Evolutionary conservation across 768 basidiomycete species (phyloP).

Genomic region (Suillus subalutaceus): DNA sequence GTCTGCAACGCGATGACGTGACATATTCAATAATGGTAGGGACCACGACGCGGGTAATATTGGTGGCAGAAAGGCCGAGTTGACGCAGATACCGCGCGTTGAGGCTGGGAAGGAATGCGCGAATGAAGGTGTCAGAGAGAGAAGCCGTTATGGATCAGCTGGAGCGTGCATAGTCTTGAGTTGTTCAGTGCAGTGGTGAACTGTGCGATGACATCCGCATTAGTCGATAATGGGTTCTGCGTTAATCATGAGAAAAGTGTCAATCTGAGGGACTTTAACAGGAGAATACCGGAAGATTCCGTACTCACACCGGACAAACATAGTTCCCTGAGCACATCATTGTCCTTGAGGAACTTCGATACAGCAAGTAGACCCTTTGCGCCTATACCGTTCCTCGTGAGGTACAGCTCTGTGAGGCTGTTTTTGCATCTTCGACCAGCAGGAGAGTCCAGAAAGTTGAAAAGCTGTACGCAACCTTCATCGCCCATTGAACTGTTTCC

Average conservation of each 20-base stretch:
- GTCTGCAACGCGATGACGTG: slow-evolving; percentile 49
- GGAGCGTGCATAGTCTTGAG: slow-evolving; percentile 53
- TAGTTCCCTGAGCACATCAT: slow-evolving; percentile 48
- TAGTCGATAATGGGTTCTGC: slow-evolving; percentile 45
- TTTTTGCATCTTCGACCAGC: slow-evolving; percentile 44
- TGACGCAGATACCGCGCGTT: slow-evolving; percentile 51
- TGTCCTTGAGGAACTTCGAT: slow-evolving; percentile 50
- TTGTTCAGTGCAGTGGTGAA: slow-evolving; percentile 57
- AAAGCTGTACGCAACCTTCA: slow-evolving; percentile 56
- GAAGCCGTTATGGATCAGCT: slow-evolving; percentile 51
- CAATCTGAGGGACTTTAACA: slow-evolving; percentile 5
- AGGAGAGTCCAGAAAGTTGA: slow-evolving; percentile 54
- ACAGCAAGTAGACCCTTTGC: slow-evolving; percentile 59
- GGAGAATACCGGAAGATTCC: background rate
- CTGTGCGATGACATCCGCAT: slow-evolving; percentile 35
- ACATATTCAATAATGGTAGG: slow-evolving; percentile 52
- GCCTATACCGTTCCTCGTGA: slow-evolving; percentile 61
- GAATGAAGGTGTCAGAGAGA: slow-evolving; percentile 55
- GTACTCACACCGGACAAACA: slow-evolving; percentile 60
- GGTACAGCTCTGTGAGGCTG: slow-evolving; percentile 53
- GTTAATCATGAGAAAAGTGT: slow-evolving; percentile 24
- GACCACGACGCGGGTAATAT: slow-evolving; percentile 45
- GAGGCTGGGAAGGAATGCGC: slow-evolving; percentile 52
- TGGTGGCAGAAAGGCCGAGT: slow-evolving; percentile 56
- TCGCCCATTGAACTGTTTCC: slow-evolving; percentile 61